Evolutionary conservation across 305 asterid genomes (phyloP), one percentile per base, ranked within the genome.

Genomic region (Fraxinus latifolia): DNA sequence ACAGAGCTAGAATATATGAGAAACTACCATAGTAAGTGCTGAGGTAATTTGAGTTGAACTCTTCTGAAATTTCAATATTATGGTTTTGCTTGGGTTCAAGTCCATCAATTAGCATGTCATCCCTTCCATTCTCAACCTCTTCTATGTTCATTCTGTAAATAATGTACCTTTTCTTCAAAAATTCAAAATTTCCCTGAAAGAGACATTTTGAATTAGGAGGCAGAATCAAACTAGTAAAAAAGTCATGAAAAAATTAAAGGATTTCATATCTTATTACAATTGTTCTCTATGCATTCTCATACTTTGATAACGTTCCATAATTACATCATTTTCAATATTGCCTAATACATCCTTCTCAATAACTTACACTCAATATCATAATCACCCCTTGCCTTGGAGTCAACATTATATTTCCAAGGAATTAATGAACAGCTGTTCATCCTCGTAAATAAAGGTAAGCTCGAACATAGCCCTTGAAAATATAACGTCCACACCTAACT

Each of bases 61-160:
- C 94, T 68, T 93, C 94, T 6, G 89, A 91, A 72, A 84, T 75
- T 34, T 84, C 87, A 65, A 71, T 79, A 14, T 74, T 85, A 34
- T 81, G 81, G 86, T 79, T 82, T 32, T 36, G 84, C 29, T 76
- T 86, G 11, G 83, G 39, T 81, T 83, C 93, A 29, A 62, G 79
- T 76, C 90, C 91, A 73, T 93, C 98, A 44, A 95, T 90, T 79
- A 33, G 79, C 97, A 95, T 93, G 82, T 89, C 91, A n/a, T 87
- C 93, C 50, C 87, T 79, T 73, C 79, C 93, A 73, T 80, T 85
- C 31, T 84, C 93, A 79, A 68, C 80, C 86, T 85, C 89, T 53
- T 89, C 93, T 81, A 88, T 76, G 7, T 81, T 85, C 94, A 91
- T 88, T 77, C 79, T 70, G 65, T 17, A 50, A 62, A 77, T 79